phyloP scores from a whole-genome alignment of 1,139 yeast genomes.

The Pichia inconspicua region DNA sequence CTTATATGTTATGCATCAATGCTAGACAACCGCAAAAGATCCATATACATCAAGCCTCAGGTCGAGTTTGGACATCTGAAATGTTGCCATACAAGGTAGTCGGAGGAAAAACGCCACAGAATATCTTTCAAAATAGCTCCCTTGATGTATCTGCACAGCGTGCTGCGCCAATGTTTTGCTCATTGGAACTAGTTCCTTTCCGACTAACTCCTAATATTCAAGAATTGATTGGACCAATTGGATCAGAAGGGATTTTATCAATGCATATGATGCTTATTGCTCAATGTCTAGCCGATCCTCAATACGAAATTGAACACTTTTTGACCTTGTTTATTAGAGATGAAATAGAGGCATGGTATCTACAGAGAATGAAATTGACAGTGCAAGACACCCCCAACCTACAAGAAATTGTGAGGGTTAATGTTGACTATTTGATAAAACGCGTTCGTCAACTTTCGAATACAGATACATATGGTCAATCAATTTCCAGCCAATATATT shows the following conservation, averaged over 20 bases:
- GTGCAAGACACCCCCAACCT: conserved; percentile 67
- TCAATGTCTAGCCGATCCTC: conserved; percentile 83
- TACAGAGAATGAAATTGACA: conserved; percentile 68
- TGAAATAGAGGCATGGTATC: conserved; percentile 89
- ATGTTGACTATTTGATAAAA: conserved; percentile 79
- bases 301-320: conserved; percentile 80
- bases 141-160: conserved; percentile 52
- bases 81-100: conserved; percentile 86
- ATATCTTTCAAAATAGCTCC: conserved; percentile 45
- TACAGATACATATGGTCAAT: conserved; percentile 43
- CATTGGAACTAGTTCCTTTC: conserved; percentile 94
- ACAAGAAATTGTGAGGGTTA: conserved; percentile 79
- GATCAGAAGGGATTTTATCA: conserved; percentile 84
- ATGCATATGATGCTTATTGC: conserved; percentile 82
- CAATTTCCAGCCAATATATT: conserved; percentile 87
- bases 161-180: conserved; percentile 82
- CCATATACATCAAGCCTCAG: conserved; percentile 72
- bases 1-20: conserved; percentile 91
- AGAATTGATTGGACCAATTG: conserved; percentile 85
- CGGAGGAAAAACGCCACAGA: conserved; percentile 36
- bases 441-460: conserved; percentile 66
- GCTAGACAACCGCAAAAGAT: conserved; percentile 92
- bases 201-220: conserved; percentile 94
- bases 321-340: conserved; percentile 89
- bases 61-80: conserved; percentile 89